Evolutionary conservation across 73 alveolate species (phyloP), one percentile per base, ranked within the genome.

Genomic region (Paramecium sonneborni): DNA sequence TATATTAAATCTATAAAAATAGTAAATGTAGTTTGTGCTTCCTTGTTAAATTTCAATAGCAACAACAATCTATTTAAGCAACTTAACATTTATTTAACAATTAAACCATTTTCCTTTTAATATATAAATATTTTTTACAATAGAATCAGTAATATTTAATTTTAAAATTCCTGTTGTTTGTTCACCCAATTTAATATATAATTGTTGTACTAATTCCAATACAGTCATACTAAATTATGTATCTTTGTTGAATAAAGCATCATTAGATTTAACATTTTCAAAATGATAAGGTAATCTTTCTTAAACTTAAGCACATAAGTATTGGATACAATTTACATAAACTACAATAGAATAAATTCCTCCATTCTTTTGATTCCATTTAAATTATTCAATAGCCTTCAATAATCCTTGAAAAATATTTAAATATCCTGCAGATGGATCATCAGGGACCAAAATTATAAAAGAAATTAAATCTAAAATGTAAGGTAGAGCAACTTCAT

Each of bases 261-360:
- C 94, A 69, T 88, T 88, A 1, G 94, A 88, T 88, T 82, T 69
- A 3, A 88, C 94, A 43, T 82, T 58, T 6, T 88, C 94, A 26
- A 70, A 69, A 41, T 88, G 94, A 88, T 88, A 88, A 44, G 94
- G 94, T 30, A 88, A 48, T 56, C 87, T 68, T 43, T 88, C 94
- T 72, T 88, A 46, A 20, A 69, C 84, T 41, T 68, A 72, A 1
- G 76, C 70, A 69, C 94, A 70, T 38, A 88, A 44, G 34, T 88
- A 88, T 68, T 56, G 39, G 1, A 88, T 67, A 28, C 85, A 67
- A 88, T 88, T 82, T 1, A 69, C 74, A 69, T 69, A 69, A 15
- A 88, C 44, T 7, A 76, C 55, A 1, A 88, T 30, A 11, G 57
- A 38, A 72, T 88, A 15, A 28, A 76, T 88, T 9, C 74, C 74